phyloP scores from a whole-genome alignment of 2,329 filamentous ascomycete species.

The Colletotrichum cereale region DNA sequence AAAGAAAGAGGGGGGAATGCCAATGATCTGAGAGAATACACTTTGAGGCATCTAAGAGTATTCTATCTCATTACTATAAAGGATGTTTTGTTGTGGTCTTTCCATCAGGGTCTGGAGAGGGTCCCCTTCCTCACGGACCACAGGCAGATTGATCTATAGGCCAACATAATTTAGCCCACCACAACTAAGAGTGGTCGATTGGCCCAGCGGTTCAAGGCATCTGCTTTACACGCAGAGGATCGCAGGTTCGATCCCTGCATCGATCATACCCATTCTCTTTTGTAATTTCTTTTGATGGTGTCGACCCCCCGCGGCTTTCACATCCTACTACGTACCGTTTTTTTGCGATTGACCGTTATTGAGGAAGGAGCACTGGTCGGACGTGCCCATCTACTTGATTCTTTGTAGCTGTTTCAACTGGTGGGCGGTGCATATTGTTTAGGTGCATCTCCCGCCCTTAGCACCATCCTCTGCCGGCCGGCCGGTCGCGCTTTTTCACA shows the following conservation, averaged over 20 bases:
- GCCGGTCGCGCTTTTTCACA: constrained; percentile 26
- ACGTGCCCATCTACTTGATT: background rate
- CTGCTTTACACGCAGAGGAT: constrained; percentile 58
- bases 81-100: background rate
- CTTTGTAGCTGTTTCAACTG: background rate
- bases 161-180: rapidly evolving
- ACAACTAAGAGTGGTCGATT: constrained; percentile 46
- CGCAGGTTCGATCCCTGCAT: constrained; percentile 60
- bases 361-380: background rate
- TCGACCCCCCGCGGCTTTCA: background rate
- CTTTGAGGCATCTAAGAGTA: background rate
- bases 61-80: background rate
- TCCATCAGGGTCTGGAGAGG: background rate
- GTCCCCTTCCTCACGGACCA: too few relatives aligned
- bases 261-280: constrained; percentile 48
- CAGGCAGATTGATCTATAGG: rapidly evolving
- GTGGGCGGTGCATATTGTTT: constrained; percentile 3
- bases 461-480: background rate
- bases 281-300: background rate
- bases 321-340: background rate
- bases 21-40: background rate
- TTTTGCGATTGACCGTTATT: background rate
- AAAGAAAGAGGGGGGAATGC: background rate
- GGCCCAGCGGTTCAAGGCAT: constrained; percentile 56
- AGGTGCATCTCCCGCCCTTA: constrained; percentile 16